phyloP scores from a whole-genome alignment of 2,329 filamentous ascomycete species.

The Fusarium lateritium region DNA sequence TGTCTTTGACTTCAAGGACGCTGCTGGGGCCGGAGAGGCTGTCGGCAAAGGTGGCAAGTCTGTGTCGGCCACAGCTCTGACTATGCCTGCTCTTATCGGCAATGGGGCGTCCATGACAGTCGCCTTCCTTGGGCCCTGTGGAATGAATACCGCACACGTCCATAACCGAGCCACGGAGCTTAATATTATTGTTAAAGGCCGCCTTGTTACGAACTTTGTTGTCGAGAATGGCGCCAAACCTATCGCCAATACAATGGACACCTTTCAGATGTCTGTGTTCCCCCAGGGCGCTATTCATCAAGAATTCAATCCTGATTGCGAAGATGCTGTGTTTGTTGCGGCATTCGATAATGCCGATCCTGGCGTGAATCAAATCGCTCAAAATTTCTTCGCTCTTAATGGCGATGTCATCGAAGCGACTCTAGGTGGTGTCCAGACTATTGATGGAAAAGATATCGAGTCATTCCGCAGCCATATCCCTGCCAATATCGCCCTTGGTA shows the following conservation, averaged over 20 bases:
- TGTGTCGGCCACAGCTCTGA: constrained; percentile 15
- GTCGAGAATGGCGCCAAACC: constrained; percentile 40
- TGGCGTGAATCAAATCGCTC: constrained; percentile 61
- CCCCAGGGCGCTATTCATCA: constrained; percentile 65
- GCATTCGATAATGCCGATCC: constrained; percentile 63
- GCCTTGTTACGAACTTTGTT: constrained; percentile 19
- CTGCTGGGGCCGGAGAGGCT: constrained; percentile 4
- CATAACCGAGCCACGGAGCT: constrained; percentile 25
- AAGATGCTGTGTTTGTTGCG: constrained; percentile 63
- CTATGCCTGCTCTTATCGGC: constrained; percentile 29
- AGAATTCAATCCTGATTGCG: constrained; percentile 67
- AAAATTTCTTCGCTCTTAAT: constrained; percentile 43
- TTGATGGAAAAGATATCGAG: constrained; percentile 28
- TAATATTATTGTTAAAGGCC: constrained; percentile 25
- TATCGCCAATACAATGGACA: constrained; percentile 56
- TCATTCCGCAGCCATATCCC: constrained; percentile 13
- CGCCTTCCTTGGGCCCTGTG: constrained; percentile 14
- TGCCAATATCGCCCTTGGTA: constrained; percentile 22
- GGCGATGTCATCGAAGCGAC: constrained; percentile 7
- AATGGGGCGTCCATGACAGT: constrained; percentile 28
- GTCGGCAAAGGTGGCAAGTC: constrained; percentile 11
- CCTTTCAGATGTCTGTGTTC: constrained; percentile 64
- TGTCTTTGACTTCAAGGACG: constrained; percentile 21
- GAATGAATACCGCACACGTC: constrained; percentile 28
- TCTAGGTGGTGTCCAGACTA: constrained; percentile 2